phyloP scores from a whole-genome alignment of 1,284 basidiomycete genomes.

The Moesziomyces sp. region DNA sequence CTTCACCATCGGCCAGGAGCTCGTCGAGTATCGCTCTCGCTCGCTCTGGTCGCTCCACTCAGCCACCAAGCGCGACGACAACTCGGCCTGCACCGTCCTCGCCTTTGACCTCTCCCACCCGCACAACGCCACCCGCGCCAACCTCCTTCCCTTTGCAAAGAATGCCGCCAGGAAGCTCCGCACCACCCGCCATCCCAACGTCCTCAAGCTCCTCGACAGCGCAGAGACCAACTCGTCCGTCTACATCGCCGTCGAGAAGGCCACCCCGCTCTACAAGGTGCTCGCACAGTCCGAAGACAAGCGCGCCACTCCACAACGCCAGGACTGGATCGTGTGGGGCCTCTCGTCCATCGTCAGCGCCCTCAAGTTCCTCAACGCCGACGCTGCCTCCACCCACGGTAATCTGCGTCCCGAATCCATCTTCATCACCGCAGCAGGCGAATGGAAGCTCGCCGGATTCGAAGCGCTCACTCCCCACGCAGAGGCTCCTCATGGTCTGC shows the following conservation, averaged over 20 bases:
- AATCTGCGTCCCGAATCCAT: constrained; percentile 82
- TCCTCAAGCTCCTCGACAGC: constrained; percentile 87
- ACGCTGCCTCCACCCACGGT: constrained; percentile 77
- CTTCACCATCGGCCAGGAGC: constrained; percentile 83
- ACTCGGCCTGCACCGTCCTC: constrained; percentile 69
- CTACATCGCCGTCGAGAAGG: constrained; percentile 93
- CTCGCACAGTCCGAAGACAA: constrained; percentile 68
- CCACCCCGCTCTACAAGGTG: constrained; percentile 79
- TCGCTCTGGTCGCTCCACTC: constrained; percentile 88
- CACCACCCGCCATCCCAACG: constrained; percentile 91
- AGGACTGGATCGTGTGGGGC: constrained; percentile 95
- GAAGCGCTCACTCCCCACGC: constrained; percentile 79
- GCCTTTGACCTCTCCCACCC: constrained; percentile 57
- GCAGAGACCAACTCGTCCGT: constrained; percentile 87
- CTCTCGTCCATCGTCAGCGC: constrained; percentile 89
- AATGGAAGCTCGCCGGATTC: constrained; percentile 96
- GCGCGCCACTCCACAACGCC: constrained; percentile 70
- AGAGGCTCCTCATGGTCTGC: constrained; percentile 63
- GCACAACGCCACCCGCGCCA: constrained; percentile 44
- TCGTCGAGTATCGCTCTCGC: constrained; percentile 75
- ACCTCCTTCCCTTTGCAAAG: constrained; percentile 77
- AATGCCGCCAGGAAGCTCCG: constrained; percentile 91
- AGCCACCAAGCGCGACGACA: constrained; percentile 85
- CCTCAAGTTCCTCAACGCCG: constrained; percentile 87
- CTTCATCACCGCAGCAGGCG: constrained; percentile 83